phyloP scores from a whole-genome alignment of 306 rosid species.

The Gynostemma pentaphyllum region DNA sequence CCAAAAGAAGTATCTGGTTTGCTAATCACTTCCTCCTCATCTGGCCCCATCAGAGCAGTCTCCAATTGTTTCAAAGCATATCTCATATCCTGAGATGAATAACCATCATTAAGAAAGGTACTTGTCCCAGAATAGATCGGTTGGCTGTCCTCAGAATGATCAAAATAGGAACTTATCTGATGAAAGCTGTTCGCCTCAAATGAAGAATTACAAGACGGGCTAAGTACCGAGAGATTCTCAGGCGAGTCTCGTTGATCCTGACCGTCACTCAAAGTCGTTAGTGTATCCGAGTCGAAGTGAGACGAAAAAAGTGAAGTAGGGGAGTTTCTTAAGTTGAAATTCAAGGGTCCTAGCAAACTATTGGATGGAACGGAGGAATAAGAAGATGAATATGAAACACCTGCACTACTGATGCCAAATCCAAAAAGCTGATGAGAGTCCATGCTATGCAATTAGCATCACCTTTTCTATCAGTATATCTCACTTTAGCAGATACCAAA shows the following conservation, averaged over 20 bases:
- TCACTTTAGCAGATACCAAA: not conserved
- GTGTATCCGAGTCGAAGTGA: slow-evolving; percentile 47
- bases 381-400: slow-evolving; percentile 41
- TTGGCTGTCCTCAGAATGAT: slow-evolving; percentile 21
- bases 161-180: slow-evolving; percentile 25
- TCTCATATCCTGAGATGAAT: slow-evolving; percentile 26
- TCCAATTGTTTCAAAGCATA: slow-evolving; percentile 56
- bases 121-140: slow-evolving; percentile 27
- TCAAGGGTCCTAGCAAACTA: slow-evolving; percentile 48
- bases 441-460: slow-evolving; percentile 50
- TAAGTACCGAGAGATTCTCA: slow-evolving; percentile 44
- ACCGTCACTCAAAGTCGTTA: slow-evolving; percentile 42
- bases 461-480: slow-evolving; percentile 11
- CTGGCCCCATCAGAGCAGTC: slow-evolving; percentile 80
- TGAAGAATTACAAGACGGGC: slow-evolving; percentile 41
- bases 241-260: slow-evolving; percentile 52
- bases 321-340: slow-evolving; percentile 49
- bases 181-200: slow-evolving; percentile 37
- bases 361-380: slow-evolving; percentile 42
- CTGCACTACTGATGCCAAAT: slow-evolving; percentile 38
- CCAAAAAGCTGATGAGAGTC: slow-evolving; percentile 59
- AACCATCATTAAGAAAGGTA: slow-evolving; percentile 29
- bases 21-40: slow-evolving; percentile 36
- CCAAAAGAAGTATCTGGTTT: slow-evolving; percentile 28
- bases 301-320: slow-evolving; percentile 50